phyloP scores from a whole-genome alignment of 805 yeast genomes.

The Cyberlindnera veronae region DNA sequence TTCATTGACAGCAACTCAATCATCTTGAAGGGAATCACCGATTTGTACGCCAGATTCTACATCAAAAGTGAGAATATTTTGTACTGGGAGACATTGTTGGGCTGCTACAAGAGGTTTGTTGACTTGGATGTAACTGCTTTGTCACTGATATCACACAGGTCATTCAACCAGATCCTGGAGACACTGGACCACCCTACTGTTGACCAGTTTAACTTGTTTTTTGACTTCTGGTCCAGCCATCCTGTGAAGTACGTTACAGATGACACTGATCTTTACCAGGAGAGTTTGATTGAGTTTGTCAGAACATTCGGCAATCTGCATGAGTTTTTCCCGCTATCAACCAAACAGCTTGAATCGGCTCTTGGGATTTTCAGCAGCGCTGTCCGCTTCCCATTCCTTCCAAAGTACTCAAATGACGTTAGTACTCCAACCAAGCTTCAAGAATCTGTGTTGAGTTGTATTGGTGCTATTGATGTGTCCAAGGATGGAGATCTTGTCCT shows the following conservation, averaged over 20 bases:
- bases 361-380: conserved; percentile 60
- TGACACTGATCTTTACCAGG: conserved; percentile 46
- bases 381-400: conserved; percentile 69
- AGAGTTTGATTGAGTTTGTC: conserved; percentile 54
- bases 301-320: conserved; percentile 49
- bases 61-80: conserved; percentile 29
- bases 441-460: conserved; percentile 46
- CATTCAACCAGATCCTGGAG: conserved; percentile 45
- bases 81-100: conserved; percentile 58
- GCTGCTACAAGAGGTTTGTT: conserved; percentile 43
- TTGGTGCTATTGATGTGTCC: conserved; percentile 32
- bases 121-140: conserved; percentile 46
- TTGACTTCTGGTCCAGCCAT: conserved; percentile 47
- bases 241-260: conserved; percentile 42
- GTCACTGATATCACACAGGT: conserved; percentile 52
- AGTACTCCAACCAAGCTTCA: conserved; percentile 63
- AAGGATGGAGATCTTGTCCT: conserved; percentile 45
- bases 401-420: conserved; percentile 52
- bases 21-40: conserved; percentile 62
- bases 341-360: conserved; percentile 43
- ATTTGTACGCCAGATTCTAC: conserved; percentile 54
- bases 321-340: conserved; percentile 30
- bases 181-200: conserved; percentile 32
- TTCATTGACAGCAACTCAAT: conserved; percentile 62
- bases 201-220: conserved; percentile 37